Percentiles rank a stretch among this genome's conserved stretches.
phyloP scores from a whole-genome alignment of 352 stramenopile genomes.

The Globisporangium uncinulatum region DNA sequence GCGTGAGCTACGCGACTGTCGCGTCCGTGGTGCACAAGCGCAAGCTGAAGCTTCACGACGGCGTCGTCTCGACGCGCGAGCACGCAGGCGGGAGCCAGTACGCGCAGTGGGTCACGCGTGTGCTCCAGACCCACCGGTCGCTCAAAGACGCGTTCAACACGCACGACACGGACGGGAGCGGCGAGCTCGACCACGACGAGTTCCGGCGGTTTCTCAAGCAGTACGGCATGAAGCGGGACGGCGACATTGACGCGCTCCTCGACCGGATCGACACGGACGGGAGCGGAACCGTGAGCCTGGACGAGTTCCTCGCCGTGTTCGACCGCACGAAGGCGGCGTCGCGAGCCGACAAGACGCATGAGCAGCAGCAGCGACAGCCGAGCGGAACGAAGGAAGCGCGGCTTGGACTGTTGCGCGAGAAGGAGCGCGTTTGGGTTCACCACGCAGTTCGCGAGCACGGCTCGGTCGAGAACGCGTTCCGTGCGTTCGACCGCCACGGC shows the following conservation, averaged over 20 bases:
- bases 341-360: not conserved
- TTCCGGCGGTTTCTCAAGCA: conserved; percentile 50
- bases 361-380: conserved; percentile 6
- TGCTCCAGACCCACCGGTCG: conserved; percentile 28
- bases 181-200: conserved; percentile 40
- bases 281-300: conserved; percentile 32
- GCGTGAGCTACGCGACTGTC: conserved; percentile 21
- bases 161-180: conserved; percentile 32
- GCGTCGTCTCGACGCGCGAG: not conserved
- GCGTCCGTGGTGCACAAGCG: conserved; percentile 13
- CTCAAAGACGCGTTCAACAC: conserved; percentile 30
- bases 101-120: conserved; percentile 18
- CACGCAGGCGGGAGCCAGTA: not conserved
- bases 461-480: conserved; percentile 43
- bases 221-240: conserved; percentile 30
- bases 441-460: conserved; percentile 29
- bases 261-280: conserved; percentile 32
- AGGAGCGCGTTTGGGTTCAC: conserved; percentile 51
- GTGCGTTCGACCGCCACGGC: conserved; percentile 26
- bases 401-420: conserved; percentile 27
- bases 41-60: conserved; percentile 15
- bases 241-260: conserved; percentile 32
- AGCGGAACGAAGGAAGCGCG: conserved; percentile 14
- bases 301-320: conserved; percentile 40
- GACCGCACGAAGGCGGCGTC: conserved; percentile 3